Evolutionary conservation across 257 asterid species (phyloP), one percentile per base, ranked within the genome.

Genomic region (Solanum bulbocastanum): DNA sequence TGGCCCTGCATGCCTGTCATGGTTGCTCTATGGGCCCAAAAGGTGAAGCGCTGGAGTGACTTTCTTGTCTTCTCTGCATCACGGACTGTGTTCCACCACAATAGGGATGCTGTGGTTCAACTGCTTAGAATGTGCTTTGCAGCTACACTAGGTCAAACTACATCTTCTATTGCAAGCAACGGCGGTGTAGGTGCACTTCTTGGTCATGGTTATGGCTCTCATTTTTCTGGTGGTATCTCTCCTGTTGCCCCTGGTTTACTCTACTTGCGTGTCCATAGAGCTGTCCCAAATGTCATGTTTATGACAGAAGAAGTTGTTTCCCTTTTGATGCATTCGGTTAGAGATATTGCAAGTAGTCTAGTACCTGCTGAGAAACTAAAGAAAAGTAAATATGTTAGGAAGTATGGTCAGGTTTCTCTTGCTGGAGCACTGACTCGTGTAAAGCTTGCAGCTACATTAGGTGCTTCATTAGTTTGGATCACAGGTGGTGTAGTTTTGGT

Each of bases 1-100:
- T 97, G 99, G 99, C 99, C 99, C 82, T 93, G 99, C 90, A 96
- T 97, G 99, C 93, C 98, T 49, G 90, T 97, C 86, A 90, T 93
- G 87, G 90, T 94, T 72, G 92, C 99, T 42, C 89, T 97, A 66
- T 97, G 99, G 99, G 90, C 95, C 62, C 98, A 95, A 88, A 97
- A 97, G 93, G 98, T 94, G 42, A 97, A 94, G 89, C 98, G 98
- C 32, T 97, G 99, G 99, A 93, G 93, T 56, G 99, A 96, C 92
- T 96, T 92, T 87, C 91, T 96, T n/a, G 94, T 96, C 72, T 96
- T 94, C 93, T 91, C 95, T 27, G 98, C 99, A 44, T 94, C 98
- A 39, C 94, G 95, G 84, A 92, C 98, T 2, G 98, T 97, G 39
- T 97, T 97, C 94, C 96, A 93, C 91, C 98, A 97, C 92, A 94